Base-by-base conservation (phyloP, 441 rosid genomes). In the Breynia disticha region DNA sequence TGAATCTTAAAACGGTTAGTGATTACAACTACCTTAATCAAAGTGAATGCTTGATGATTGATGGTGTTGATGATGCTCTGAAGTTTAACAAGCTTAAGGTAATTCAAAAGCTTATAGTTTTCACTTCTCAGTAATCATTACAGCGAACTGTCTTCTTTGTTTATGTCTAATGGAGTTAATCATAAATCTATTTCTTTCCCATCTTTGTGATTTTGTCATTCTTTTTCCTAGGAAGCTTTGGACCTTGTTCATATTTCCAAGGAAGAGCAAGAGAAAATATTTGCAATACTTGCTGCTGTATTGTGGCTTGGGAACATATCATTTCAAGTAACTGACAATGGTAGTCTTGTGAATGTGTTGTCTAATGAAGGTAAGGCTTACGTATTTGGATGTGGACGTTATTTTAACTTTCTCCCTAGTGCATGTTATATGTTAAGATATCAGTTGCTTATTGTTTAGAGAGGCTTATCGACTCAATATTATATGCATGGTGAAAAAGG, bases 251-350 rank as follows among this genome's bases (percentile, higher is more conserved):
- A 78, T 48, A 84, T 86, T 67, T 49, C 68, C 51, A 81, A 77
- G 72, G 84, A 80, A 59, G 90, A 83, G 57, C 95, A 86, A 70
- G 97, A 86, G 60, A 78, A 78, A 52, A 71, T 63, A 49, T 93
- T 88, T 79, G 60, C 86, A 55, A 67, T 84, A 78, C 90, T 93
- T 75, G 93, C 95, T 15, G 87, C 84, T 14, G 81, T 93, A 41
- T 68, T 93, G 50, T 84, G 95, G 97, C 72, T 93, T 48, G 98
- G 98, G 57, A 88, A 93, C 66, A 66, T 88, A 64, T 77, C 85
- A 32, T 93, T 93, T 66, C 73, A 72, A 75, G 83, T 77, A 63
- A 76, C 68, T 60, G 85, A 82, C 80, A 75, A 66, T 37, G 98
- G 86, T 67, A 86, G 79, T 72, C 93, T 86, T 62, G 90, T 84